A percentile compares a stretch with the other conserved stretches of the same genome.
Evolutionary conservation across 345 rosid genomes (phyloP).

Genomic region (Eucalyptus regnans): DNA sequence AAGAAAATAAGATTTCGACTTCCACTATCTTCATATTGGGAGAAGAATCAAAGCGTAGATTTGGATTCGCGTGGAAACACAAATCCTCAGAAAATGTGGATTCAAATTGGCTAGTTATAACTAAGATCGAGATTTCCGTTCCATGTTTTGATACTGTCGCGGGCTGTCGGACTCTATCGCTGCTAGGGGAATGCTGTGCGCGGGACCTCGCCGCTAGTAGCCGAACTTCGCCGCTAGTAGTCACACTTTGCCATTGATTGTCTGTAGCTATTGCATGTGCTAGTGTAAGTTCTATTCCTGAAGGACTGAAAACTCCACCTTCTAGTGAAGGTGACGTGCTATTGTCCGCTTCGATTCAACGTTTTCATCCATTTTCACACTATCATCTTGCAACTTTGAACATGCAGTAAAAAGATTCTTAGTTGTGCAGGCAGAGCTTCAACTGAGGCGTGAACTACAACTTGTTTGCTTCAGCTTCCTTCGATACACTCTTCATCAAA

Average conservation of each 20-base stretch:
- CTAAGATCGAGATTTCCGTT: not conserved
- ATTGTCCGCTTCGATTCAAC: too few species aligned
- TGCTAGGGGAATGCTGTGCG: fast-evolving
- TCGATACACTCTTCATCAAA: conserved; percentile 26
- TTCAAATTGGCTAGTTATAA: not conserved
- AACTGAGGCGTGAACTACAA: conserved; percentile 78
- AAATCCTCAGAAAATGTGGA: fast-evolving
- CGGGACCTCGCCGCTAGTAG: not conserved
- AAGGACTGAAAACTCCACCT: too few species aligned
- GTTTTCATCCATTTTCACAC: too few species aligned
- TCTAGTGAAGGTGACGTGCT: too few species aligned
- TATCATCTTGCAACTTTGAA: too few species aligned
- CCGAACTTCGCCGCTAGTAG: not conserved
- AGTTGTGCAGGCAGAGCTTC: not conserved
- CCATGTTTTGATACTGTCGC: fast-evolving
- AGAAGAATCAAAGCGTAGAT: not conserved
- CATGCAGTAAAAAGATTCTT: too few species aligned
- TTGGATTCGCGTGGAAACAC: fast-evolving
- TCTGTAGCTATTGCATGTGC: too few species aligned
- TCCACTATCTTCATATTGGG: fast-evolving
- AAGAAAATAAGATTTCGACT: too few species aligned
- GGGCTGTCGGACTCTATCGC: not conserved
- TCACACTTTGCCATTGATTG: too few species aligned
- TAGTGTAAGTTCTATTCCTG: too few species aligned
- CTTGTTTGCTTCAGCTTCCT: conserved; percentile 90